phyloP scores from a whole-genome alignment of 169 alveolate genomes.

The Plasmodium yoelii region DNA sequence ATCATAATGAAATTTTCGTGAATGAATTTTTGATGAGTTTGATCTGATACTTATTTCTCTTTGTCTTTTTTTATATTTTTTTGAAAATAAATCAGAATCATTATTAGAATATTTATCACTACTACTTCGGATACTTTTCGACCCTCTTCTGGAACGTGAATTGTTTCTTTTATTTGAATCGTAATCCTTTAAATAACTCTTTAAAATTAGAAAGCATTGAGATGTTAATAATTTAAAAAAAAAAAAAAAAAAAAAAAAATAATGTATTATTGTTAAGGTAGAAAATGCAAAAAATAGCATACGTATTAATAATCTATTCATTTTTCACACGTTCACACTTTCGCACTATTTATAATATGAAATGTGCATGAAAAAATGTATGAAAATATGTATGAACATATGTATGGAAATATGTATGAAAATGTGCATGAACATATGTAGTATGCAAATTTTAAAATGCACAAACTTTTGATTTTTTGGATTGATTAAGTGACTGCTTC shows the following conservation, averaged over 20 bases:
- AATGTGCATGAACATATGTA: too few relatives aligned
- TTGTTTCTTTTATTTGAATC: constrained; percentile 18
- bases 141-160: constrained; percentile 21
- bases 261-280: constrained; percentile 1
- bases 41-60: constrained; percentile 46
- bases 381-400: too few relatives aligned
- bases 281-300: neutral
- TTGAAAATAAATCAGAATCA: constrained; percentile 13
- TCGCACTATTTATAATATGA: neutral
- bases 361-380: too few relatives aligned
- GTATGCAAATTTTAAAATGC: neutral
- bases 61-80: constrained; percentile 23
- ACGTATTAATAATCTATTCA: neutral
- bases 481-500: constrained; percentile 21
- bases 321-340: neutral
- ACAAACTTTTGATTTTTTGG: constrained; percentile 44
- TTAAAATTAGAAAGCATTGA: neutral
- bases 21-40: constrained; percentile 15
- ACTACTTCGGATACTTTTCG: constrained; percentile 28
- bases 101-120: constrained; percentile 20
- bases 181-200: constrained; percentile 21
- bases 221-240: neutral
- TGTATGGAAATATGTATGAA: too few relatives aligned
- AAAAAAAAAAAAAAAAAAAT: constrained; percentile 29
- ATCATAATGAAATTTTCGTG: constrained; percentile 49